Base-by-base conservation (phyloP, 495 filamentous ascomycete genomes). In the Aspergillus campestris region DNA sequence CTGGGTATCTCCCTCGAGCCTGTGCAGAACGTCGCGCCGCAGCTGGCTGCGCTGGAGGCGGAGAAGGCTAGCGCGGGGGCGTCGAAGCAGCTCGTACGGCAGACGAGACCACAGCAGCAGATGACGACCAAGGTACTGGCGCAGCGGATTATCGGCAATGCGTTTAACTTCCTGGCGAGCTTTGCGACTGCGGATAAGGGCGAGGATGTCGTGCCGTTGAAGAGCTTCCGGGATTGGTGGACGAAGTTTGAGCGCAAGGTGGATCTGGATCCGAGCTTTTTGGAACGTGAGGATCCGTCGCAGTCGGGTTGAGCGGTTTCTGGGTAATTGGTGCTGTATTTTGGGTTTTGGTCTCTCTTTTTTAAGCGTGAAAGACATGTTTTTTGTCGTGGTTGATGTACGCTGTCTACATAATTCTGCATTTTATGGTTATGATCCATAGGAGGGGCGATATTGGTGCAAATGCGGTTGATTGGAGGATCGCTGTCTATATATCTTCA, bases 141-240 rank as follows among this genome's bases (percentile, higher is more conserved):
- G 40, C 89, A 95, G 69, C 69, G 87, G 46, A 95, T 99, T 47
- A 95, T 97, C 51, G 81, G 83, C 50, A 94, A 95, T 61, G 90
- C 89, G n/a, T 99, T 95, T 56, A 95, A 97, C 64, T 97, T 94
- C 61, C 70, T 99, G 36, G 81, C 90, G 15, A 86, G 89, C 54
- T 97, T 94, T 73, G 84, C 83, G 36, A 73, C 72, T 38, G 64
- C 58, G 7, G 69, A 69, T 12, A 73, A 67, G 31, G 86, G 78
- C 8, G 75, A 83, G 40, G 91, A 96, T 59, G 81, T 94, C 9
- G 85, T 99, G 15, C 88, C 94, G 31, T 59, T 99, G 44, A 87
- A 83, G 67, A 84, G 82, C 9, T 97, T 99, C 64, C 81, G 86
- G 60, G 89, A 95, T 43, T 99, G 94, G 92, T 99, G 92, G 92